Evolutionary conservation across 192 early-diverging fungal species (phyloP).

Genomic region (Radiomyces spectabilis): DNA sequence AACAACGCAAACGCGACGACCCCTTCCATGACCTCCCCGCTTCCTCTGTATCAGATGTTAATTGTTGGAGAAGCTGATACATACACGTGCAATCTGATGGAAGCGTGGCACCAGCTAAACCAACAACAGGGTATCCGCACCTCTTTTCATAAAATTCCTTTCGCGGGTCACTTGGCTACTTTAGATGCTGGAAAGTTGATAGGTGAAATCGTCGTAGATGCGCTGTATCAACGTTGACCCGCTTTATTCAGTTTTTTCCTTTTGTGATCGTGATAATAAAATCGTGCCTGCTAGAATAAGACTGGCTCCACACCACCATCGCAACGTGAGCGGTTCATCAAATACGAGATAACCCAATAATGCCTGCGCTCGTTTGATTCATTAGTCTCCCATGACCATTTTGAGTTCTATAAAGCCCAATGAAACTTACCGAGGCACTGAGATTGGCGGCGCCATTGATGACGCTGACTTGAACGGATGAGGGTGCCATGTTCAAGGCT

Average conservation of each 20-base stretch:
- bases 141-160: background rate
- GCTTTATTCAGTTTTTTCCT: background rate
- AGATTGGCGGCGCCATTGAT: constrained; percentile 78
- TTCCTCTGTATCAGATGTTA: background rate
- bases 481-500: constrained; percentile 64
- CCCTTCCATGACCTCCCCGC: too few species aligned
- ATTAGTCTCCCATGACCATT: too few species aligned
- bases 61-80: background rate
- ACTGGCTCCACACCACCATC: constrained; percentile 83
- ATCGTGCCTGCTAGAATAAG: constrained; percentile 63
- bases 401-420: background rate
- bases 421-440: constrained; percentile 45
- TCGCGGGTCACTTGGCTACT: background rate
- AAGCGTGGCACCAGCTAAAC: background rate
- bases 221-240: too few species aligned
- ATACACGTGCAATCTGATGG: background rate
- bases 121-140: too few species aligned
- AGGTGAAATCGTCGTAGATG: background rate
- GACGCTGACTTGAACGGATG: constrained; percentile 69
- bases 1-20: too few species aligned
- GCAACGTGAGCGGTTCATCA: constrained; percentile 58
- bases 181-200: background rate
- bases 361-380: constrained; percentile 36
- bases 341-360: constrained; percentile 67
- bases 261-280: constrained; percentile 3